Evolutionary conservation across 2,329 filamentous ascomycete species (phyloP).

Genomic region (Diplodia sapinea): DNA sequence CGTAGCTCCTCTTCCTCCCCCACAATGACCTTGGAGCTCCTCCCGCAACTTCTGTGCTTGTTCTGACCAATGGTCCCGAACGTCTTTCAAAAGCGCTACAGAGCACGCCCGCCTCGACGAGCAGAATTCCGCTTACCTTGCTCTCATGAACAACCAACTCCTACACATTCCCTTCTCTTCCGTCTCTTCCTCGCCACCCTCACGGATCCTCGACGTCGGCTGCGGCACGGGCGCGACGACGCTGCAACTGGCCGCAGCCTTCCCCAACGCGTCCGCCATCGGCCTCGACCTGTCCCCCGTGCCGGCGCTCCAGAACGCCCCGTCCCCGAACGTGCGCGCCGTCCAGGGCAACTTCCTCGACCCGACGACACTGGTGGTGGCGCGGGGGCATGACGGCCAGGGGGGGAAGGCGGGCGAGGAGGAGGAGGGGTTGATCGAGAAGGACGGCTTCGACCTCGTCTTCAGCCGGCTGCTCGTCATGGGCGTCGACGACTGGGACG

Average conservation of each 20-base stretch:
- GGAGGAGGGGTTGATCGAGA: too few species aligned
- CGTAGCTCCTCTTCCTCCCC: not conserved
- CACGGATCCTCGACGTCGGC: conserved; percentile 35
- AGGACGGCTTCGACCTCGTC: conserved; percentile 59
- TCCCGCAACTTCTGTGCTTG: too few species aligned
- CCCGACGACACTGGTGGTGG: not conserved
- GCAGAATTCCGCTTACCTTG: conserved; percentile 33
- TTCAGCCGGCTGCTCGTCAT: conserved; percentile 57
- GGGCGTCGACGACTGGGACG: conserved; percentile 57
- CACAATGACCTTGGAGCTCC: not conserved
- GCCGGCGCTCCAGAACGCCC: conserved; percentile 31
- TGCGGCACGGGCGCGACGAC: conserved; percentile 36
- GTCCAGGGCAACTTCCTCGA: conserved; percentile 34
- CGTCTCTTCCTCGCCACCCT: not conserved
- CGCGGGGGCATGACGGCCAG: not conserved
- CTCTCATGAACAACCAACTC: conserved; percentile 33
- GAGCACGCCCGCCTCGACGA: conserved; percentile 38
- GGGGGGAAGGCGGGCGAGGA: too few species aligned
- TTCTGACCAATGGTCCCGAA: too few species aligned
- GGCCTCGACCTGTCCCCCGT: conserved; percentile 40
- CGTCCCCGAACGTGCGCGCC: conserved; percentile 33
- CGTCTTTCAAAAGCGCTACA: conserved; percentile 18
- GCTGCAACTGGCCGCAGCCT: conserved; percentile 32
- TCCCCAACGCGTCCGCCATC: conserved; percentile 32
- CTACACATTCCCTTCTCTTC: conserved; percentile 32